phyloP scores from a whole-genome alignment of 331 rosid genomes.

The Stylosanthes scabra region DNA sequence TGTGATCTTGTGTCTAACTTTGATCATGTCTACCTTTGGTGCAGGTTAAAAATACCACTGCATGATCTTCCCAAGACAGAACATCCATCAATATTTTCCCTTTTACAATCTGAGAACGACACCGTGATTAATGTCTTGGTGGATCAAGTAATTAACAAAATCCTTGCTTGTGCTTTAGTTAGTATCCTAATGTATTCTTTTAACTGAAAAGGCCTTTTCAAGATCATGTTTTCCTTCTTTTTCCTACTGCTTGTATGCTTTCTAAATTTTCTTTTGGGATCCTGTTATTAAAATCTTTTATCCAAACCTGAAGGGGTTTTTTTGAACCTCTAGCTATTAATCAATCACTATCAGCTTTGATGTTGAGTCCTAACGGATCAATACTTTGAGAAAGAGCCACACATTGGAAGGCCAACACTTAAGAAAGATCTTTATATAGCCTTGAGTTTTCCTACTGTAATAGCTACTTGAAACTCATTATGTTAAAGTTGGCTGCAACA shows the following conservation, averaged over 20 bases:
- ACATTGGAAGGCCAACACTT: too few relatives aligned
- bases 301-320: background rate
- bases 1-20: slow-evolving; percentile 3
- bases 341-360: background rate
- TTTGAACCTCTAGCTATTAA: background rate
- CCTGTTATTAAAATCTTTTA: slow-evolving; percentile 4
- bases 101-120: slow-evolving; percentile 71
- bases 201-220: background rate
- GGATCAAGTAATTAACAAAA: slow-evolving; percentile 65
- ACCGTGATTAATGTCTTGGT: slow-evolving; percentile 82
- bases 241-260: slow-evolving; percentile 1
- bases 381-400: too few relatives aligned
- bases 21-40: slow-evolving; percentile 40
- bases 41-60: slow-evolving; percentile 73
- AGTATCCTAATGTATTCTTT: slow-evolving; percentile 1
- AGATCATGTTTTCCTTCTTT: background rate
- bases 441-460: too few relatives aligned
- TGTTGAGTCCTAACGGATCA: background rate
- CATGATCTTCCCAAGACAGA: slow-evolving; percentile 89
- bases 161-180: slow-evolving; percentile 24
- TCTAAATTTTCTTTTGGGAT: slow-evolving; percentile 8
- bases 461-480: too few relatives aligned
- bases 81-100: slow-evolving; percentile 75
- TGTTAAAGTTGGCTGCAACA: too few relatives aligned
- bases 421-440: too few relatives aligned